Percentiles rank a stretch among this genome's conserved stretches.
Conservation (phyloP, 2,329 filamentous ascomycete genomes). For the Rhinocladiella similis region DNA sequence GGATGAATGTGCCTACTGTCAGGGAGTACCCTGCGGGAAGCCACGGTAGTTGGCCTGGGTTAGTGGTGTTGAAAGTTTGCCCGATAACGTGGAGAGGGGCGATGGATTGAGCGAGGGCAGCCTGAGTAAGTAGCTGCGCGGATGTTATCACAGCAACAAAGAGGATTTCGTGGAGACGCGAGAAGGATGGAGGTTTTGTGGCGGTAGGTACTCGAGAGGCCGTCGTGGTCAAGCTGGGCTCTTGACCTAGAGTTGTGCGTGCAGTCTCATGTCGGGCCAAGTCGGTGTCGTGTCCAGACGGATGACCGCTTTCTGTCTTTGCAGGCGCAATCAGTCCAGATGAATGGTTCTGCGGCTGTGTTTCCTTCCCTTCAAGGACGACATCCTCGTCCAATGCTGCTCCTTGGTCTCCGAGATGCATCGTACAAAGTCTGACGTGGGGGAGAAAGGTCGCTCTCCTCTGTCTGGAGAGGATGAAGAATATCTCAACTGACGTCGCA, state of each 20-base stretch:
- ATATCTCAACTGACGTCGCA: too few species aligned
- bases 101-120: constrained; percentile 36
- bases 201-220: background rate
- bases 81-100: constrained; percentile 48
- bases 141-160: background rate
- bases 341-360: too few species aligned
- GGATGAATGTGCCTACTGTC: constrained; percentile 52
- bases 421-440: too few species aligned
- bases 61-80: constrained; percentile 41
- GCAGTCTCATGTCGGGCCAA: background rate
- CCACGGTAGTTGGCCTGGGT: constrained; percentile 47
- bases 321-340: too few species aligned
- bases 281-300: background rate
- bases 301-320: background rate
- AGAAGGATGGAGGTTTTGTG: background rate
- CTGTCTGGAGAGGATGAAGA: too few species aligned
- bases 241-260: background rate
- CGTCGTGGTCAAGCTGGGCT: background rate
- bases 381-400: too few species aligned
- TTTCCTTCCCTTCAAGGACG: too few species aligned
- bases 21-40: constrained; percentile 50
- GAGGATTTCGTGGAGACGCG: background rate
- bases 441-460: too few species aligned
- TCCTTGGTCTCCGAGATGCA: too few species aligned
- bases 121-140: constrained; percentile 34